Evolutionary conservation across 768 basidiomycete species (phyloP).

Genomic region (Auriculariales sp.): DNA sequence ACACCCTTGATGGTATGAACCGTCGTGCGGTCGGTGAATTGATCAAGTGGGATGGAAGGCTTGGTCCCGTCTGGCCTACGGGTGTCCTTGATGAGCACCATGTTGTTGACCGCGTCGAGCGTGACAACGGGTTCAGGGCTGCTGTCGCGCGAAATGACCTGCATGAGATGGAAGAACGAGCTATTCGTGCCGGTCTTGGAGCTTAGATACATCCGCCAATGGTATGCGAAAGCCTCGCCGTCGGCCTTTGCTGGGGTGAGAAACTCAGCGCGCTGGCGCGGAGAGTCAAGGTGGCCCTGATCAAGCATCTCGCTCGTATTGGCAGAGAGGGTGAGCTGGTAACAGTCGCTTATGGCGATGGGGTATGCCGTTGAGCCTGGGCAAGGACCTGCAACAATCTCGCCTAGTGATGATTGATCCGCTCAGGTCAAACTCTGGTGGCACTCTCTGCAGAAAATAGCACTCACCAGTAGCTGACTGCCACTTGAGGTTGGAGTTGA

Average conservation of each 20-base stretch:
- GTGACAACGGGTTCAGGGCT: constrained; percentile 7
- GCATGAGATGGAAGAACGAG: neutral
- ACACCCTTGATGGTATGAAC: neutral
- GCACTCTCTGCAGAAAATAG: too few species aligned
- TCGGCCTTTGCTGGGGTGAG: constrained; percentile 7
- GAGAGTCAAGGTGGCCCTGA: constrained; percentile 1
- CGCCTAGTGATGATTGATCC: too few species aligned
- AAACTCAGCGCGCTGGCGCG: constrained; percentile 14
- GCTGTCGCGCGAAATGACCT: neutral
- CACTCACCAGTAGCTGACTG: too few species aligned
- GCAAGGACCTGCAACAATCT: too few species aligned
- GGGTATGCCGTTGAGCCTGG: neutral
- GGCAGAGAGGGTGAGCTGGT: constrained; percentile 10
- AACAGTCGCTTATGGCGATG: constrained; percentile 9
- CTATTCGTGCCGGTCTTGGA: constrained; percentile 3
- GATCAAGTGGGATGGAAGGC: neutral
- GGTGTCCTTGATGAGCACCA: neutral
- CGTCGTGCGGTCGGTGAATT: neutral
- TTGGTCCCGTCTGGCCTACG: neutral
- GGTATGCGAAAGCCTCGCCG: constrained; percentile 9
- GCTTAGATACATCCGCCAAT: constrained; percentile 12
- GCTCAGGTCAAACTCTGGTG: too few species aligned
- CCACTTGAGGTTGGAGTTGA: too few species aligned
- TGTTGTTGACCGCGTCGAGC: constrained; percentile 3
- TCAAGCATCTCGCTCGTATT: constrained; percentile 9